Base-by-base conservation (phyloP, 1,139 yeast species). In the Arxiozyma slooffiae region DNA sequence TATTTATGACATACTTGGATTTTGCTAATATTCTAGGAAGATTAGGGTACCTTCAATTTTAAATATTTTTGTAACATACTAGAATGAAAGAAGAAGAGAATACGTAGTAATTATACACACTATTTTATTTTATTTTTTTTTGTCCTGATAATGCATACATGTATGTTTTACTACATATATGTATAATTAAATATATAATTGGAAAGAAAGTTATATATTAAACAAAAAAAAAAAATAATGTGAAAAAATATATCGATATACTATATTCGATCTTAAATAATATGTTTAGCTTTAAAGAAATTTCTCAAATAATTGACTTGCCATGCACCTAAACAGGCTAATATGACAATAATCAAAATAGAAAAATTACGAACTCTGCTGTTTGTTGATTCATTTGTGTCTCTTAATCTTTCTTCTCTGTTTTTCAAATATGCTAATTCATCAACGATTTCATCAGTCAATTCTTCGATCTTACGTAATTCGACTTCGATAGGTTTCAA, bases 221-320 rank as follows among this genome's bases (percentile, higher is more conserved):
- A 21, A 20, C 4, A 24, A 8, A 20, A 34, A 17, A 14, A 11
- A 38, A n/a, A 16, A n/a, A n/a, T n/a, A n/a, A n/a, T n/a, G n/a
- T n/a, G n/a, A n/a, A n/a, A n/a, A n/a, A n/a, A n/a, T n/a, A 7
- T 3, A 22, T 17, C n/a, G 4, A 21, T 18, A 20, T 9, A n/a
- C 23, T 26, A 26, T 21, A 30, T 9, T n/a, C 2, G 16, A 26
- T 24, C 21, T 71, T 75, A 90, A 60, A 90, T 83, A 64, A 90
- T 90, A 67, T 90, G 97, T 74, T 90, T 90, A 52, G 95, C 85
- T 72, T 86, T 84, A 81, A 90, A 90, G 75, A 86, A 90, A 68
- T 85, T 84, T 73, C 96, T 84, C 72, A 90, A 79, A 72, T 92
- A 90, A 64, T 81, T 80, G 57, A 92, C 78, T 75, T 90, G 97